phyloP scores from a whole-genome alignment of 2,329 filamentous ascomycete genomes.

The Colletotrichum sp. region DNA sequence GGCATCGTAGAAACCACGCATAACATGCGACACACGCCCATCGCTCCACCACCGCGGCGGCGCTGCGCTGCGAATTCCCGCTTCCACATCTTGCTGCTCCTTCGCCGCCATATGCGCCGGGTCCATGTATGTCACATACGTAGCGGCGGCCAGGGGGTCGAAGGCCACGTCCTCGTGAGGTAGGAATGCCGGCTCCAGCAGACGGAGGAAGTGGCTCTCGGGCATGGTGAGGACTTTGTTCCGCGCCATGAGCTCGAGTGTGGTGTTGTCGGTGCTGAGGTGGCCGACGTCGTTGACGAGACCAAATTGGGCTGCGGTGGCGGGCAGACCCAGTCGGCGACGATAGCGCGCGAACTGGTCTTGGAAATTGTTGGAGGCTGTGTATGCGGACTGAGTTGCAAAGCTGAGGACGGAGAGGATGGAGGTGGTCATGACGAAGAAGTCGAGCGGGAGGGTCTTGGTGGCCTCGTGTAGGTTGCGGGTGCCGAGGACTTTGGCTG shows the following conservation, averaged over 20 bases:
- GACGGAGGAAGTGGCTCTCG: neutral
- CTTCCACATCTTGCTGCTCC: neutral
- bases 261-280: neutral
- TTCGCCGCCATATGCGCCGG: neutral
- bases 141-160: neutral
- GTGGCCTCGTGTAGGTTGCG: neutral
- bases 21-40: neutral
- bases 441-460: neutral
- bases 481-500: neutral
- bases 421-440: neutral
- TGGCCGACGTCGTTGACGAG: neutral
- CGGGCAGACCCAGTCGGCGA: neutral
- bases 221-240: neutral
- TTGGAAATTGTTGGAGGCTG: neutral
- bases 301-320: neutral
- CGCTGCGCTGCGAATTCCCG: neutral
- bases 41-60: neutral
- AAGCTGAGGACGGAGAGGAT: neutral
- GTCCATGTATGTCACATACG: neutral
- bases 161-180: neutral
- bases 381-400: neutral
- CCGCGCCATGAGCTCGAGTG: neutral
- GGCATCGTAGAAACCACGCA: neutral
- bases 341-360: neutral
- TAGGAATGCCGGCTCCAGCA: neutral